Evolutionary conservation across 371 early-diverging fungal genomes (phyloP).

Genomic region (Actinomortierella ambigua): DNA sequence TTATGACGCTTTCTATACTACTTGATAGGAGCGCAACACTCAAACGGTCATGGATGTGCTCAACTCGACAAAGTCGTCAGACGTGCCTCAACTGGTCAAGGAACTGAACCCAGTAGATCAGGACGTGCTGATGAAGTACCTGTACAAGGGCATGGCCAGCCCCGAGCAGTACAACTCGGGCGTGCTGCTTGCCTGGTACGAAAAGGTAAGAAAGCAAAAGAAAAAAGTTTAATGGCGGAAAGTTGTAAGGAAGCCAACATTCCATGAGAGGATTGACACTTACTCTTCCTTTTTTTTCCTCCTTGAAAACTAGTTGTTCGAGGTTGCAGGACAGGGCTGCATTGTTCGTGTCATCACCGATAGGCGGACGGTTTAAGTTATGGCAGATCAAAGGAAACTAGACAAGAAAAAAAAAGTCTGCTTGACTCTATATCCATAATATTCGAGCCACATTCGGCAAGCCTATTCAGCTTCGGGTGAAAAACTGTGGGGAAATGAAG

Average conservation of each 20-base stretch:
- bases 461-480: no score
- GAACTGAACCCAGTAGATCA: conserved; percentile 63
- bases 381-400: neutral
- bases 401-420: neutral
- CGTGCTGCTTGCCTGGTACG: conserved; percentile 89
- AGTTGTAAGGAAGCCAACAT: neutral
- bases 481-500: no score
- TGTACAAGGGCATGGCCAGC: conserved; percentile 87
- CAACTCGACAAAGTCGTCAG: conserved; percentile 67
- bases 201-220: conserved; percentile 66
- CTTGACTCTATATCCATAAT: no score
- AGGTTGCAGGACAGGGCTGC: conserved; percentile 83
- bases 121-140: conserved; percentile 88
- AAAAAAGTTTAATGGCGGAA: neutral
- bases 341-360: conserved; percentile 93
- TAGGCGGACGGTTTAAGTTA: conserved; percentile 67
- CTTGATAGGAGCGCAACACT: conserved; percentile 67
- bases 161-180: conserved; percentile 87
- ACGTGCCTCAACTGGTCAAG: conserved; percentile 68
- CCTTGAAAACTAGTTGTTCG: conserved; percentile 63
- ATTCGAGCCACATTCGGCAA: no score
- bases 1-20: no score
- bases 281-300: neutral
- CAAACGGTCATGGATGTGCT: conserved; percentile 83
- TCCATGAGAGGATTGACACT: neutral